Base-by-base conservation (phyloP, 768 basidiomycete species). In the Phanerodontia chrysosporium region DNA sequence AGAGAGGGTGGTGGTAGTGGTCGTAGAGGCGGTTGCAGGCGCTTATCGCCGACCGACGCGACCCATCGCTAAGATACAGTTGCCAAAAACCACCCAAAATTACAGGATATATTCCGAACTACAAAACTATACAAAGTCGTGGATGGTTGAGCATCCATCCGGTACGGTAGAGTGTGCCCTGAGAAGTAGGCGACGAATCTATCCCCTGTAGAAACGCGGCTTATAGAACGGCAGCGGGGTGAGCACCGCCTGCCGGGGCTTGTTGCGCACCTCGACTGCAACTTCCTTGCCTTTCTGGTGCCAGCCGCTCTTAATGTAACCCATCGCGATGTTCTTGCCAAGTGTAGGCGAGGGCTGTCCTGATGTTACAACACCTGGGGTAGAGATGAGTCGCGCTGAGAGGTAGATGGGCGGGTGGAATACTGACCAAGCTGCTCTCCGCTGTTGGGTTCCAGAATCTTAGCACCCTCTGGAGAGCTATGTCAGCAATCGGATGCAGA, bases 271-370 rank as follows among this genome's bases (percentile, higher is more conserved):
- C 60, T 95, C 89, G 16, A 98, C 87, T 51, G 82, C 79, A 3
- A 98, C 77, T 69, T 88, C 83, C 0, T 89, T 96, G 12, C 92
- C 93, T 72, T 92, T 95, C 76, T 95, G 98, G 75, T 96, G 92
- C 73, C 79, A 85, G 0, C 93, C 94, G 22, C 77, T 81, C 62
- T 77, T 70, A 49, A 98, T 81, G 66, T 98, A 98, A 0, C 86
- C 96, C 96, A 98, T 98, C 0, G 95, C 93, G 65, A 98, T 92
- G 72, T 99, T 98, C 71, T 88, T 87, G 1, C 83, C 84, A 2
- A 94, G 77, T 1, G 92, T 89, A 0, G 95, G 96, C 0, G 94
- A 94, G 14, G 97, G 97, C 62, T 98, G 97, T 48, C 96, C 97
- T 0, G 95, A 98, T 0, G 95, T 99, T 48, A 98, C 83, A 13